A percentile compares a stretch with the other conserved stretches of the same genome.
These are phyloP conservation scores for Annulohypoxylon truncatum DNA, from an alignment of 2,329 filamentous ascomycete genomes.

Conservation along the genomic window DNA sequence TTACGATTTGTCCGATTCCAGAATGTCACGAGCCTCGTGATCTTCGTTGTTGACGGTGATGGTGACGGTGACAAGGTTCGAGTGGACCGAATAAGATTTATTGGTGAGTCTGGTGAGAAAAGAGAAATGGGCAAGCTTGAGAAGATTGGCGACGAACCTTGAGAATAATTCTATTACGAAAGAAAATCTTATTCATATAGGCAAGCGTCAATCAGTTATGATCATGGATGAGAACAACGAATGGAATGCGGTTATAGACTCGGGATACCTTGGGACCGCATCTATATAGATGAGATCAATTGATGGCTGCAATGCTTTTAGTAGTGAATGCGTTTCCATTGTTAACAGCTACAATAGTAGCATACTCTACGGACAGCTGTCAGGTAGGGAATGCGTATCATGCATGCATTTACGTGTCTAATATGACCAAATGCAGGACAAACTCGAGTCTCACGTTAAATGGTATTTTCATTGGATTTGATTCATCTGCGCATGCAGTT, in stretches of 20 bases:
- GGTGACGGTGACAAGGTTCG: slow-evolving; percentile 86
- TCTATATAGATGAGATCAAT: slow-evolving; percentile 37
- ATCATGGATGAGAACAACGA: slow-evolving; percentile 22
- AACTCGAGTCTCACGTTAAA: neutral
- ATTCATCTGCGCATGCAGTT: slow-evolving; percentile 19
- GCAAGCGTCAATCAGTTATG: slow-evolving; percentile 20
- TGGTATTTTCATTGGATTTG: slow-evolving; percentile 9
- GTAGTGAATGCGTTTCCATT: neutral
- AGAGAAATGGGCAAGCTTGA: slow-evolving; percentile 93
- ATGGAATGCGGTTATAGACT: slow-evolving; percentile 26
- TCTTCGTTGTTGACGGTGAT: slow-evolving; percentile 91
- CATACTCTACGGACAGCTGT: neutral
- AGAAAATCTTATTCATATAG: neutral
- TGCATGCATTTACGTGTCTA: slow-evolving; percentile 11
- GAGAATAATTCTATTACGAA: slow-evolving; percentile 57
- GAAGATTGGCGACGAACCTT: slow-evolving; percentile 83
- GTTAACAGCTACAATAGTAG: neutral
- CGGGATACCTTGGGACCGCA: slow-evolving; percentile 9
- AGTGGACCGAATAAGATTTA: slow-evolving; percentile 80
- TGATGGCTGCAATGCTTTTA: slow-evolving; percentile 8
- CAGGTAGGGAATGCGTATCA: slow-evolving; percentile 5
- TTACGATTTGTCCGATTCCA: slow-evolving; percentile 98
- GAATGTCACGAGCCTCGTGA: slow-evolving; percentile 84
- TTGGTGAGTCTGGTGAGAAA: slow-evolving; percentile 93
- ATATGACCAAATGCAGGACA: neutral